Conservation (phyloP, 2,329 filamentous ascomycete species). For the Reticulascus tulasneorum region DNA sequence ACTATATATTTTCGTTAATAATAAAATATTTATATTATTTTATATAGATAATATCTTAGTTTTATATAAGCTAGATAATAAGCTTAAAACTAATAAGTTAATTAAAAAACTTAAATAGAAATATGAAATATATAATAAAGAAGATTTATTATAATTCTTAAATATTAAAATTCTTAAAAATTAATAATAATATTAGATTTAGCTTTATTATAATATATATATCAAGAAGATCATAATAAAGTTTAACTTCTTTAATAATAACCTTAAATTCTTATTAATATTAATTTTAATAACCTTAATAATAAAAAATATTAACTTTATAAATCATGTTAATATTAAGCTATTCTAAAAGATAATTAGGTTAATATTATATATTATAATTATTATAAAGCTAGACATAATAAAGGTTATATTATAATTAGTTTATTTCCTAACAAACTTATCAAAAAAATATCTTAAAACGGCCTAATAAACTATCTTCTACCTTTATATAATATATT, state of each 20-base stretch:
- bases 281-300: neutral
- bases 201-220: too few relatives aligned
- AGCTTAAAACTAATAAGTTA: neutral
- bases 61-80: neutral
- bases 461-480: too few relatives aligned
- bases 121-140: neutral
- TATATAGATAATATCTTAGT: slow-evolving; percentile 2
- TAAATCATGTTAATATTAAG: neutral
- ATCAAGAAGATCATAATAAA: neutral
- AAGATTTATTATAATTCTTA: too few relatives aligned
- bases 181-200: too few relatives aligned
- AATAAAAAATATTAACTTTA: slow-evolving; percentile 3
- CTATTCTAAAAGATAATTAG: slow-evolving; percentile 7
- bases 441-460: too few relatives aligned
- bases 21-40: neutral
- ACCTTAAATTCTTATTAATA: slow-evolving; percentile 1
- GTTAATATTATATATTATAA: slow-evolving; percentile 2
- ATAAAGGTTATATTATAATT: neutral
- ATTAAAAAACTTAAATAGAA: neutral
- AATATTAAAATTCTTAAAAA: too few relatives aligned
- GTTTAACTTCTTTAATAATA: neutral
- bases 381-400: neutral
- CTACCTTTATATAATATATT: too few relatives aligned
- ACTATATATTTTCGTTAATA: neutral
- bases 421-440: slow-evolving; percentile 6